Evolutionary conservation across 495 filamentous ascomycete genomes (phyloP), one percentile per base, ranked within the genome.

Genomic region (Parathielavia appendiculata): DNA sequence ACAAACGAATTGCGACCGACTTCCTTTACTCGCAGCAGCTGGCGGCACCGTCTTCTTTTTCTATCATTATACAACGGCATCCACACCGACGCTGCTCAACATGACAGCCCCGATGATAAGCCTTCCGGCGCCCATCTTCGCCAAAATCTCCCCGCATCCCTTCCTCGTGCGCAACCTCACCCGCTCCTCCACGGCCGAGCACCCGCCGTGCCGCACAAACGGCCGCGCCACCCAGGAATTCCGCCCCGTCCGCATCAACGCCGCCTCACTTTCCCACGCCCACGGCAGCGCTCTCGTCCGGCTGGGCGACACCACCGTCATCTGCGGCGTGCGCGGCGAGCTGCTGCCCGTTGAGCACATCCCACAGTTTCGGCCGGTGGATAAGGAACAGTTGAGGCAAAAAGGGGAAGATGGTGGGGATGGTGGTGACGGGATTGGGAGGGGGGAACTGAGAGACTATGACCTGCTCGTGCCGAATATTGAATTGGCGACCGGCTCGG

Each of bases 391-490:
- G 46, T 30, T 30, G 26, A 30, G 56, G 17, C 39, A 65, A 32
- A 45, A 74, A 54, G 2, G 47, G 16, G 2, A 26, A 57, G 44
- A 39, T 36, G 54, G 50, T 50, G 4, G 48, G 35, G 1, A 50
- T 50, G 1, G 55, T 46, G n/a, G 38, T 20, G 23, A 5, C 13
- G 49, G 46, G 17, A 40, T 40, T n/a, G 54, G 48, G 40, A 66
- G 71, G 23, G 67, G 78, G 30, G 74, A 76, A 41, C 63, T 76
- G 5, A 71, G 76, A 19, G 78, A 84, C 41, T 81, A 85, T 66
- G 83, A 86, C 56, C 75, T 98, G 34, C 75, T 97, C 10, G 93
- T 98, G 12, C 95, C 93, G 5, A 97, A 98, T 66, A 77, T 97
- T 26, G 93, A 96, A 62, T 73, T 98, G 26, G 81, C 84, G 32